Evolutionary conservation across 2,329 filamentous ascomycete species (phyloP).

Genomic region (Sporothrix humicola): DNA sequence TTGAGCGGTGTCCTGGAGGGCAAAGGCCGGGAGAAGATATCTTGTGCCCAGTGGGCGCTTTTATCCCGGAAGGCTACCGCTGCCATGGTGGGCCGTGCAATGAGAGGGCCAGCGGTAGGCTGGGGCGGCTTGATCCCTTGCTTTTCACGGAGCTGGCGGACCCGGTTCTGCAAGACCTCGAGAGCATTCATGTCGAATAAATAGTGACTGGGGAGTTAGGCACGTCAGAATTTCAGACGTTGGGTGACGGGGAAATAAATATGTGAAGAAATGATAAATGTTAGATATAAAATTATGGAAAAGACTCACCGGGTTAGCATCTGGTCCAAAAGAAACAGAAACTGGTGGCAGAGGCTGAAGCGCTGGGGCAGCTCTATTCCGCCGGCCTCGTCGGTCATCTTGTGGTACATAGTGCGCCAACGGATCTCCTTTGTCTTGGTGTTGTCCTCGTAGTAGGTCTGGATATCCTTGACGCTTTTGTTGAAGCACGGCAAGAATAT

Average conservation of each 20-base stretch:
- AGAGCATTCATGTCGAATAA: slow-evolving; percentile 63
- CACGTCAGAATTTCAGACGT: too few relatives aligned
- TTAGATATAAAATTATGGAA: neutral
- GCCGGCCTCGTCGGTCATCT: slow-evolving; percentile 58
- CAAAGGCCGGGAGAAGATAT: slow-evolving; percentile 62
- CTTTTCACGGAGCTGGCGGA: slow-evolving; percentile 59
- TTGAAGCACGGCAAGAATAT: slow-evolving; percentile 62
- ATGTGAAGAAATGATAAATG: too few relatives aligned
- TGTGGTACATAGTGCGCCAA: slow-evolving; percentile 65
- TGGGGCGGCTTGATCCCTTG: slow-evolving; percentile 51
- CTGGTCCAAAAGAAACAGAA: slow-evolving; percentile 55
- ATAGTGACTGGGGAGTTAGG: slow-evolving; percentile 48
- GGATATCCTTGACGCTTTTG: slow-evolving; percentile 60
- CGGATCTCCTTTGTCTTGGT: slow-evolving; percentile 54
- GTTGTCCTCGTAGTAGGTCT: slow-evolving; percentile 56
- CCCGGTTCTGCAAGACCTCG: slow-evolving; percentile 55
- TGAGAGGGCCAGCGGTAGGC: slow-evolving; percentile 41
- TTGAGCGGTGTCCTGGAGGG: slow-evolving; percentile 58
- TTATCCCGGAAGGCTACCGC: slow-evolving; percentile 38
- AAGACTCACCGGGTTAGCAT: slow-evolving; percentile 56
- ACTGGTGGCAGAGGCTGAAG: slow-evolving; percentile 63
- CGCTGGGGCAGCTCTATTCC: slow-evolving; percentile 58
- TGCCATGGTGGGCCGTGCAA: slow-evolving; percentile 38
- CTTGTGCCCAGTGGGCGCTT: slow-evolving; percentile 62
- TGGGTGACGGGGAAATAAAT: too few relatives aligned